Conservation (phyloP, 2,329 filamentous ascomycete species). For the Dactylellina parvicollis region DNA sequence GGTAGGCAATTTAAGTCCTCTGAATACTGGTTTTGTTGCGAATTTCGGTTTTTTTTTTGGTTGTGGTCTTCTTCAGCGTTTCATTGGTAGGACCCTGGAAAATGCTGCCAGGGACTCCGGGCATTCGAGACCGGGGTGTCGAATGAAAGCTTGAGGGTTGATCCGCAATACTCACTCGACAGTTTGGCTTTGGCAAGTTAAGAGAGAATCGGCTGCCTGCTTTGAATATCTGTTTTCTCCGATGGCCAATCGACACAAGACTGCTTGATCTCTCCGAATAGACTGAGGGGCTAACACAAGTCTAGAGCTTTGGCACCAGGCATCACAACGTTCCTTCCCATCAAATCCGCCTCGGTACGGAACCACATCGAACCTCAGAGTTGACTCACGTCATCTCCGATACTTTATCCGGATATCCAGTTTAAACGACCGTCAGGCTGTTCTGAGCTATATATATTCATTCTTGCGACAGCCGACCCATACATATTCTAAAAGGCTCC, state of each 20-base stretch:
- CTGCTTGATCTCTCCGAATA: neutral
- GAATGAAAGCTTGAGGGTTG: conserved; percentile 11
- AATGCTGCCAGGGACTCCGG: conserved; percentile 27
- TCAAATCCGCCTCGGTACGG: conserved; percentile 28
- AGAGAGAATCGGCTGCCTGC: neutral
- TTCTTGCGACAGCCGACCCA: neutral
- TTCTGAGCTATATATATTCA: conserved; percentile 28
- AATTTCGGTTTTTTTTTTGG: conserved; percentile 11
- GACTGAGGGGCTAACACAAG: conserved; percentile 35
- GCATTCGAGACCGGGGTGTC: conserved; percentile 17
- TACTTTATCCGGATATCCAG: conserved; percentile 35
- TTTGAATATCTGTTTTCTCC: conserved; percentile 18
- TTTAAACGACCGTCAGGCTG: conserved; percentile 19
- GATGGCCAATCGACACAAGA: conserved; percentile 40
- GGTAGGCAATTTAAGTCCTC: no score
- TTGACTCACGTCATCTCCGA: conserved; percentile 40
- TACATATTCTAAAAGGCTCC: neutral
- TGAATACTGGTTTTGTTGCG: no score
- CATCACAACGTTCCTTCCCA: conserved; percentile 2
- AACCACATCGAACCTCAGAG: conserved; percentile 23
- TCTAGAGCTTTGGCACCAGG: conserved; percentile 11
- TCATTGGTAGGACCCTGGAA: conserved; percentile 8
- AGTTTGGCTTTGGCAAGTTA: conserved; percentile 14
- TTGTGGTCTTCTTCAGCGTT: conserved; percentile 9
- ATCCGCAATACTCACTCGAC: conserved; percentile 22